A percentile compares a stretch with the other conserved stretches of the same genome.
phyloP scores from a whole-genome alignment of 2,329 filamentous ascomycete genomes.

The Fusarium devonianum region DNA sequence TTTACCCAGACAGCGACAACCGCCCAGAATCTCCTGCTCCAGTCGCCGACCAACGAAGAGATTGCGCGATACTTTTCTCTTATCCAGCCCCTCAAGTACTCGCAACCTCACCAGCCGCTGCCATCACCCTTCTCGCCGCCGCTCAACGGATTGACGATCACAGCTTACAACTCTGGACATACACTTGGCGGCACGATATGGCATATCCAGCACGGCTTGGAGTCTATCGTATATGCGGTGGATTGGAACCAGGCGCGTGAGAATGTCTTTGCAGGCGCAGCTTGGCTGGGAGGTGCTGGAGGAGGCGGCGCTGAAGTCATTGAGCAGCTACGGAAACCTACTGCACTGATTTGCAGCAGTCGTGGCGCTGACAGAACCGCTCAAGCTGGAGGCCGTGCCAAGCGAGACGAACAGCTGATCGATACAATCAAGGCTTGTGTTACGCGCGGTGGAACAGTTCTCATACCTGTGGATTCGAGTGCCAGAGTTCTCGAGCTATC shows the following conservation, averaged over 20 bases:
- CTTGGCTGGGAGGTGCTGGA: slow-evolving; percentile 86
- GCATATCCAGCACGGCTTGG: slow-evolving; percentile 96
- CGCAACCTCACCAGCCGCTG: slow-evolving; percentile 90
- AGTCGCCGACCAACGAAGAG: slow-evolving; percentile 83
- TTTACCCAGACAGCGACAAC: slow-evolving; percentile 59
- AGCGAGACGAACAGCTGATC: slow-evolving; percentile 84
- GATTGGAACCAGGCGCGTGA: slow-evolving; percentile 99
- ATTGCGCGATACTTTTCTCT: slow-evolving; percentile 91
- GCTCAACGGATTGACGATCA: slow-evolving; percentile 89
- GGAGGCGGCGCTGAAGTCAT: slow-evolving; percentile 88
- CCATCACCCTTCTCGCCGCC: slow-evolving; percentile 88
- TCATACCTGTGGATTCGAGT: slow-evolving; percentile 94
- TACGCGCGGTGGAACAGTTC: slow-evolving; percentile 82
- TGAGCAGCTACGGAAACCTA: slow-evolving; percentile 91
- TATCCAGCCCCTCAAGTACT: slow-evolving; percentile 94
- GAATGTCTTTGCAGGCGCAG: slow-evolving; percentile 90
- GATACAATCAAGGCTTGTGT: slow-evolving; percentile 83
- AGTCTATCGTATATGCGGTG: slow-evolving; percentile 96
- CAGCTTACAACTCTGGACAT: slow-evolving; percentile 95
- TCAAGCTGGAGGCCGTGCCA: slow-evolving; percentile 75
- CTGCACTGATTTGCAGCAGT: slow-evolving; percentile 90
- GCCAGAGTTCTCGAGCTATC: slow-evolving; percentile 92
- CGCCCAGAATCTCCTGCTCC: slow-evolving; percentile 64
- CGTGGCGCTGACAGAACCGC: slow-evolving; percentile 76
- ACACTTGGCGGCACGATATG: slow-evolving; percentile 97